Base-by-base conservation (phyloP, 441 rosid genomes). In the Croton setiger region DNA sequence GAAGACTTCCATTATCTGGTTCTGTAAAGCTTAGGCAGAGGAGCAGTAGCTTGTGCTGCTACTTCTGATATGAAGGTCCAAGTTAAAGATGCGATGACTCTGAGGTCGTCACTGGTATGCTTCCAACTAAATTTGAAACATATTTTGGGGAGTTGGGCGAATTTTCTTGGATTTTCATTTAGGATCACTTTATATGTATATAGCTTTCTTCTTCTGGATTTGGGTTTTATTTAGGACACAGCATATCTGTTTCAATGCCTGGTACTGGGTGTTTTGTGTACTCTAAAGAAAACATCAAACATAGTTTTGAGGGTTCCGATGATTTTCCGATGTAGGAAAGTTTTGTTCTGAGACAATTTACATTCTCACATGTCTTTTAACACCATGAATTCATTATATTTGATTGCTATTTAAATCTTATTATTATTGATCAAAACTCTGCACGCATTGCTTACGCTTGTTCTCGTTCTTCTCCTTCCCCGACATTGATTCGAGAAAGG, bases 131-230 rank as follows among this genome's bases (percentile, higher is more conserved):
- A 57, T 55, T 61, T 37, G 49, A 70, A 61, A 67, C 43, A 64
- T 61, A 11, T 36, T 47, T 41, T 51, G 62, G 21, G 41, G 77
- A 74, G 69, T 47, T 71, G 78, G 74, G 67, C 59, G 37, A 63
- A 54, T 63, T n/a, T n/a, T 73, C 77, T 65, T 67, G 73, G 70
- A 68, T 68, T 60, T 71, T 64, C 23, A 69, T 64, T 18, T 57
- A 68, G 79, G 76, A 61, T 74, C 70, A 43, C 61, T 41, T 67
- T 76, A 49, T 76, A 49, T 84, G 87, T 84, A 83, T 18, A 84
- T 83, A 84, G 68, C 70, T 66, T 60, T 70, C 59, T 62, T 62
- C 63, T 62, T 62, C 63, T 53, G 55, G 57, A 54, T 55, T 76
- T 72, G 65, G 74, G 70, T 61, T 64, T 74, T 74, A 55, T 64